A percentile compares a stretch with the other conserved stretches of the same genome.
These are phyloP conservation scores for Coemansia sp. DNA, from an alignment of 192 early-diverging fungal genomes.

Conservation along the genomic window DNA sequence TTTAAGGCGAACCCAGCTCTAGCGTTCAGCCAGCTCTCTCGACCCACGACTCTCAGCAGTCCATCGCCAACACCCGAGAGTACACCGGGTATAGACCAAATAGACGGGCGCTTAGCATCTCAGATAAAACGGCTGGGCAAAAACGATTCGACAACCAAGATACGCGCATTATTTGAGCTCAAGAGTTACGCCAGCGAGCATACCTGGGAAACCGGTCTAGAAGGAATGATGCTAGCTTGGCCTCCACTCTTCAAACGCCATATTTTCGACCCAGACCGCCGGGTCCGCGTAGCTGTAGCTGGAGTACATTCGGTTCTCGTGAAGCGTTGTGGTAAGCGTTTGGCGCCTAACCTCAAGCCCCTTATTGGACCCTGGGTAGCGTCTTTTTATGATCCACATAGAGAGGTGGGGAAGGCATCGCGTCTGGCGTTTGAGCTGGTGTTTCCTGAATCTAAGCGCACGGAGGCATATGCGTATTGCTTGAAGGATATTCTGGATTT, in stretches of 20 bases:
- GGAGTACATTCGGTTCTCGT: constrained; percentile 71
- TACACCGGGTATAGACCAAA: constrained; percentile 50
- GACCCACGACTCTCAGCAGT: constrained; percentile 27
- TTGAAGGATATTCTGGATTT: constrained; percentile 72
- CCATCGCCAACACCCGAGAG: constrained; percentile 15
- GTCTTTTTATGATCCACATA: constrained; percentile 77
- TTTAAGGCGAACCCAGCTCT: constrained; percentile 61
- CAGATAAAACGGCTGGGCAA: constrained; percentile 87
- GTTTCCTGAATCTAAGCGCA: constrained; percentile 78
- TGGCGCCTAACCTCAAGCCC: constrained; percentile 81
- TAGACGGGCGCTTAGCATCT: constrained; percentile 65
- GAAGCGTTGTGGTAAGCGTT: constrained; percentile 65
- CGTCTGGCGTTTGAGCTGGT: constrained; percentile 62
- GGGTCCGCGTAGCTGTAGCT: constrained; percentile 73
- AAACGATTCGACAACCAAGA: constrained; percentile 83
- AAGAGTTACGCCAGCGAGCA: constrained; percentile 59
- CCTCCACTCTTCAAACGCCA: constrained; percentile 25
- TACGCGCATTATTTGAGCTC: constrained; percentile 86
- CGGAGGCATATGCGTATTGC: constrained; percentile 79
- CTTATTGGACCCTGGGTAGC: constrained; percentile 85
- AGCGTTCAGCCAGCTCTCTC: constrained; percentile 73
- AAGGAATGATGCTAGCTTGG: constrained; percentile 54
- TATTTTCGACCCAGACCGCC: constrained; percentile 80
- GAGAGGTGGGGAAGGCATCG: constrained; percentile 73
- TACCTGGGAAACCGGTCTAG: constrained; percentile 57